Base-by-base conservation (phyloP, 306 rosid species). In the Purshia tridentata region DNA sequence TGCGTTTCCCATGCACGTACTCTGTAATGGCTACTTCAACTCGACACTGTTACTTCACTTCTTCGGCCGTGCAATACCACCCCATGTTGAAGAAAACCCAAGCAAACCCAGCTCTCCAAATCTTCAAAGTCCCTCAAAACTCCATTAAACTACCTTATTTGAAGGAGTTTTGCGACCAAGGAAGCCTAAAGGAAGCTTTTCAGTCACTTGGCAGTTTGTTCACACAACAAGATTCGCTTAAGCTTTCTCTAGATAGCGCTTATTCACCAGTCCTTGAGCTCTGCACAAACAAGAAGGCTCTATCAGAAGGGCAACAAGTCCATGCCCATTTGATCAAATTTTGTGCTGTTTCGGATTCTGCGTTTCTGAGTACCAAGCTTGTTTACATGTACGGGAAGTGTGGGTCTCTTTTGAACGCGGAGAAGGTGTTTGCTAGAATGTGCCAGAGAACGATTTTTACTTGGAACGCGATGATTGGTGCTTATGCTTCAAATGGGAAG, bases 401-500 rank as follows among this genome's bases (percentile, higher is more conserved):
- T 48, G 86, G 88, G 44, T 76, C 90, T 1, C 72, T 78, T 52
- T 47, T 9, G 51, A 47, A 72, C 4, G 93, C 97, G 39, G 53
- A 77, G 70, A 85, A 80, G 69, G 42, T 86, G 88, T 91, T 91
- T 59, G 93, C 76, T 72, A 52, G 20, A 85, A 86, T 91, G 91
- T 48, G 45, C 48, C 67, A 75, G 0, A 84, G 89, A 78, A 88
- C 91, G 0, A 74, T 86, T 82, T 91, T 85, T 67, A 83, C 93
- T 9, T 91, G 93, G 91, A 91, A 91, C 71, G 93, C 90, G 9
- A 85, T 91, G 86, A 66, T 86, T 66, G 90, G 89, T 14, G 91
- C 97, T n/a, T 86, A 45, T 45, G 86, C 81, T 47, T 78, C 90
- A n/a, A 79, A 75, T 64, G 86, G 86, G 61, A 82, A 82, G 53